Evolutionary conservation across 2,329 filamentous ascomycete genomes (phyloP).

Genomic region (Oidium heveae): DNA sequence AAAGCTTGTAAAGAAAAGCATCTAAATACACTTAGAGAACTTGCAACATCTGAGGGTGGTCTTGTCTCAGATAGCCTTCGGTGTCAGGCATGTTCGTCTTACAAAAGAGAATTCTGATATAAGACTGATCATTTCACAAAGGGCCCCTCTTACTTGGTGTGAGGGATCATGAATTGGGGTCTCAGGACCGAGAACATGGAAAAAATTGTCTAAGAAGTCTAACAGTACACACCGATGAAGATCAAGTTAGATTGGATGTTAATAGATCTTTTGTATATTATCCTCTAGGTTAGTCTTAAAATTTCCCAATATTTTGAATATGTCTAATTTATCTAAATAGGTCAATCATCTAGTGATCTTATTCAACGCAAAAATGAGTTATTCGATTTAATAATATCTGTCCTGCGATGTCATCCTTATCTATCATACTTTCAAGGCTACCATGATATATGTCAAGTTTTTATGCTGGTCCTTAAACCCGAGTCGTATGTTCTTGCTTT

Average conservation of each 20-base stretch:
- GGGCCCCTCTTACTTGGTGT: constrained; percentile 36
- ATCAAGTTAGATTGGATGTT: constrained; percentile 78
- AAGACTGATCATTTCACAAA: constrained; percentile 14
- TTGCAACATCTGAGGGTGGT: constrained; percentile 40
- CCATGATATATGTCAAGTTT: constrained; percentile 92
- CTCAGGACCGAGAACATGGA: constrained; percentile 3
- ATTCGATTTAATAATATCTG: constrained; percentile 52
- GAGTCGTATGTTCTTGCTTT: constrained; percentile 35
- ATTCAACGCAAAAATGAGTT: constrained; percentile 48
- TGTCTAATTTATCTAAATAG: constrained; percentile 17
- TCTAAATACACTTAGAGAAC: constrained; percentile 25
- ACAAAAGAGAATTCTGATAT: constrained; percentile 2
- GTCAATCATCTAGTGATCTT: constrained; percentile 43
- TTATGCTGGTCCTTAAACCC: constrained; percentile 60
- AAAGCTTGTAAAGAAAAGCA: constrained; percentile 34
- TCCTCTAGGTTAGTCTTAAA: constrained; percentile 37
- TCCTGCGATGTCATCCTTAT: constrained; percentile 57
- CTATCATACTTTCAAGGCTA: constrained; percentile 96
- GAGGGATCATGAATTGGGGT: constrained; percentile 5
- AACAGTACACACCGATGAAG: constrained; percentile 60
- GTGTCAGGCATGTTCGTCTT: constrained; percentile 47
- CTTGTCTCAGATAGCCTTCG: constrained; percentile 43
- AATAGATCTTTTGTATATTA: constrained; percentile 96
- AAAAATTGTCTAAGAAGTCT: constrained; percentile 21
- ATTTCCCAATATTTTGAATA: constrained; percentile 7